These are phyloP conservation scores for Didymella pomorum DNA, from an alignment of 2,329 filamentous ascomycete species.

Conservation along the genomic window DNA sequence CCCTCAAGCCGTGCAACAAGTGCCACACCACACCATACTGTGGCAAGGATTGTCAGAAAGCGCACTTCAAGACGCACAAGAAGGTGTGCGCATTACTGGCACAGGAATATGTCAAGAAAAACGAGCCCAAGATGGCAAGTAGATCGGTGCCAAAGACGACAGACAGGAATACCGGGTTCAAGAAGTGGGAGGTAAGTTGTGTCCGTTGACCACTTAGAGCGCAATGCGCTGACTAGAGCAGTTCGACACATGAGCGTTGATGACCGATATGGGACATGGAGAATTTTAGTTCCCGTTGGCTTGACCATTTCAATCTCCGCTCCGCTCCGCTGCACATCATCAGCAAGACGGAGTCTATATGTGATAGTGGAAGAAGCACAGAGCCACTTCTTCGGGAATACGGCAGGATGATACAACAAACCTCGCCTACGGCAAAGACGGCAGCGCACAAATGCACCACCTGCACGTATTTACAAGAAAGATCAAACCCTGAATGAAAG, in stretches of 20 bases:
- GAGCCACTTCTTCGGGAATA: slow-evolving; percentile 8
- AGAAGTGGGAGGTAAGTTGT: slow-evolving; percentile 52
- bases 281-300: neutral
- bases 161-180: slow-evolving; percentile 45
- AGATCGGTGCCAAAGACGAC: slow-evolving; percentile 42
- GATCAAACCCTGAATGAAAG: too few species aligned
- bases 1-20: slow-evolving; percentile 50
- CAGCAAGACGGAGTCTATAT: neutral
- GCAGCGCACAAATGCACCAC: neutral
- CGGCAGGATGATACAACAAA: slow-evolving; percentile 12
- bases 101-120: slow-evolving; percentile 50
- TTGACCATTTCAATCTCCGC: neutral
- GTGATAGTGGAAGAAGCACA: slow-evolving; percentile 15
- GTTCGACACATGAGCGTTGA: slow-evolving; percentile 19
- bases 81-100: slow-evolving; percentile 50
- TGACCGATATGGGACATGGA: neutral
- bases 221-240: neutral
- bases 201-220: neutral
- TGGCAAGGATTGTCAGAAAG: slow-evolving; percentile 53
- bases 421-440: slow-evolving; percentile 7
- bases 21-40: slow-evolving; percentile 53
- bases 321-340: slow-evolving; percentile 7
- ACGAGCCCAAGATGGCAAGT: slow-evolving; percentile 52
- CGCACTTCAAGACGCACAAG: slow-evolving; percentile 52
- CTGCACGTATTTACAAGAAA: too few species aligned